phyloP scores from a whole-genome alignment of 2,329 filamentous ascomycete genomes.

The Oidium heveae region DNA sequence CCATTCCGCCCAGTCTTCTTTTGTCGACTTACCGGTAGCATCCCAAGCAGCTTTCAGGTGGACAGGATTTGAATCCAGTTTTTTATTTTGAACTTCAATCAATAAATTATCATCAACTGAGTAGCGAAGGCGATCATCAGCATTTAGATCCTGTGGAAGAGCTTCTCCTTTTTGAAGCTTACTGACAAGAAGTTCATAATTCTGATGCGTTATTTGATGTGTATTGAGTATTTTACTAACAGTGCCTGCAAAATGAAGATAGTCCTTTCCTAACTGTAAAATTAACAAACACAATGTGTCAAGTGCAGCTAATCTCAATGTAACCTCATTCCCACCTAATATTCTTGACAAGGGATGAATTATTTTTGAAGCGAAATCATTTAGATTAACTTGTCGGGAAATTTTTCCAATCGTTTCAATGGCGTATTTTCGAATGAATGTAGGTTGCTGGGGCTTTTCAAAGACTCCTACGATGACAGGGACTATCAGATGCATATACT shows the following conservation, averaged over 20 bases:
- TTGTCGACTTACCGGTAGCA: conserved; percentile 84
- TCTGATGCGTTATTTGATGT: conserved; percentile 65
- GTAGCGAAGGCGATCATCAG: conserved; percentile 55
- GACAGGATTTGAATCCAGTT: conserved; percentile 89
- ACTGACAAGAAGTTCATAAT: conserved; percentile 75
- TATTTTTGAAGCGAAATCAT: conserved; percentile 88
- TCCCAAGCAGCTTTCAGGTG: conserved; percentile 96
- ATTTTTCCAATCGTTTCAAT: conserved; percentile 91
- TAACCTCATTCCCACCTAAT: conserved; percentile 44
- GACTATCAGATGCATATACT: conserved; percentile 98
- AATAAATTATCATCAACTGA: conserved; percentile 58
- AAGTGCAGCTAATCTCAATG: conserved; percentile 56
- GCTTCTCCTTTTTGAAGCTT: conserved; percentile 89
- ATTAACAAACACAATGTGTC: conserved; percentile 91
- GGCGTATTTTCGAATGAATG: conserved; percentile 57
- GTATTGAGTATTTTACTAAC: conserved; percentile 67
- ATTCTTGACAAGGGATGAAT: conserved; percentile 80
- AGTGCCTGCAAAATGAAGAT: conserved; percentile 77
- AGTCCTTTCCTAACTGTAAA: conserved; percentile 87
- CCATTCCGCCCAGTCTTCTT: conserved; percentile 99
- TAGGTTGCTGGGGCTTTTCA: conserved; percentile 62
- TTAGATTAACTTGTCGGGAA: conserved; percentile 87
- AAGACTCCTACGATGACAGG: conserved; percentile 88
- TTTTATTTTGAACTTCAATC: conserved; percentile 71
- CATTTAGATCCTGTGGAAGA: conserved; percentile 81